Evolutionary conservation across 352 stramenopile species (phyloP).

Genomic region (Phytophthora pistaciae): DNA sequence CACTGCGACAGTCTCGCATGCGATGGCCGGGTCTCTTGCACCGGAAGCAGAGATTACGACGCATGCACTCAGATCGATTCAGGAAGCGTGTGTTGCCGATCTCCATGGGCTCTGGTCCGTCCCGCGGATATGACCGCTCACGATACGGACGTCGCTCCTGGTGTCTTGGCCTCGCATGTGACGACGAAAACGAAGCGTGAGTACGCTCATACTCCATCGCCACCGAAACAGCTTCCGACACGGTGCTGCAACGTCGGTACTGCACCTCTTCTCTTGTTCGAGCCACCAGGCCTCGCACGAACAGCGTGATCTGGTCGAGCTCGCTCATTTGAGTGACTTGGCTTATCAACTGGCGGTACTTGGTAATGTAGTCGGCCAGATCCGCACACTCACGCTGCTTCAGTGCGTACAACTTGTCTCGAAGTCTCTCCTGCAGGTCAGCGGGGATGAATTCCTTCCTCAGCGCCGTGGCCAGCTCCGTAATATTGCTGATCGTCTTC

Average conservation of each 20-base stretch:
- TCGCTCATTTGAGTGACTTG: conserved; percentile 6
- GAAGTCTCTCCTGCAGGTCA: too few species aligned
- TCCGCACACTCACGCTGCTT: neutral
- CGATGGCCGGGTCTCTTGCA: conserved; percentile 2
- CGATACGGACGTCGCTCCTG: conserved; percentile 2
- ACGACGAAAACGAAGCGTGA: neutral
- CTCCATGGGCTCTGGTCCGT: conserved; percentile 5
- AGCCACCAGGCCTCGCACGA: conserved; percentile 6
- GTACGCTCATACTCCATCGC: conserved; percentile 17
- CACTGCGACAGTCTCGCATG: neutral
- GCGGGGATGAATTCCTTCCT: neutral
- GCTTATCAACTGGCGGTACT: too few species aligned
- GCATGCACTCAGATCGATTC: conserved; percentile 8
- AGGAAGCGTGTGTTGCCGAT: conserved; percentile 15
- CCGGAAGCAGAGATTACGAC: conserved; percentile 1
- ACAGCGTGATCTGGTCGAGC: conserved; percentile 20
- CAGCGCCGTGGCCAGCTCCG: neutral
- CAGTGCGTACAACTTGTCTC: too few species aligned
- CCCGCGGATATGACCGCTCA: neutral
- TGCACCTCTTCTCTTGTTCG: conserved; percentile 10
- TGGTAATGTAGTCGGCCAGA: too few species aligned
- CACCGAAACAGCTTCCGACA: conserved; percentile 16
- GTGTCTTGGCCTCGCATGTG: neutral
- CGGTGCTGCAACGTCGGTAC: conserved; percentile 15
- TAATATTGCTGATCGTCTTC: neutral